phyloP scores from a whole-genome alignment of 495 filamentous ascomycete genomes.

The Hypoxylon intermedium region DNA sequence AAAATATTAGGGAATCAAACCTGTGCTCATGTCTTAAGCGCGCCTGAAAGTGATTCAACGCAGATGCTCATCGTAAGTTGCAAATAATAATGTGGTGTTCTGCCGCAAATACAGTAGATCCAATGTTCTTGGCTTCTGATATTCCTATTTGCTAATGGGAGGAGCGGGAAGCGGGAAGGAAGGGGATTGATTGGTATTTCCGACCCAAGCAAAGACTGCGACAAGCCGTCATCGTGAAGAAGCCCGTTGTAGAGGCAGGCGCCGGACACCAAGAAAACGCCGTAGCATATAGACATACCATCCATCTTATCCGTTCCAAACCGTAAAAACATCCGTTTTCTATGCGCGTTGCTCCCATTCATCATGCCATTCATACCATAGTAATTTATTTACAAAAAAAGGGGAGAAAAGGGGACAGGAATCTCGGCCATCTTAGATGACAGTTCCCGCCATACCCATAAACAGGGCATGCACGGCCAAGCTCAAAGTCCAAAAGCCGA shows the following conservation, averaged over 20 bases:
- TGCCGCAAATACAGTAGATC: background rate
- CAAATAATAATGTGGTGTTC: background rate
- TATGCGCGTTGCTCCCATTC: background rate
- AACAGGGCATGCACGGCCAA: conserved; percentile 92
- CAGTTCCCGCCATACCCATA: conserved; percentile 89
- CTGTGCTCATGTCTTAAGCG: background rate
- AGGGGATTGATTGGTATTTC: too few relatives aligned
- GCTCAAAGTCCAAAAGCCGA: conserved; percentile 93
- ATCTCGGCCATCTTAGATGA: conserved; percentile 53
- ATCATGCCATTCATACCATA: background rate
- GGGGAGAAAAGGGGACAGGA: background rate
- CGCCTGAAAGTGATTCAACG: background rate
- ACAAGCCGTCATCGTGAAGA: background rate
- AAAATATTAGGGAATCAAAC: too few relatives aligned
- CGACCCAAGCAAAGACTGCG: conserved; percentile 12
- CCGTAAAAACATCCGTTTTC: conserved; percentile 9
- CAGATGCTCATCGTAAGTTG: too few relatives aligned
- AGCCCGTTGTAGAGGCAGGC: background rate
- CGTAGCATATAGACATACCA: background rate
- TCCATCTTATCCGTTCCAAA: background rate
- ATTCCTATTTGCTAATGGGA: conserved; percentile 28
- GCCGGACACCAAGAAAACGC: conserved; percentile 11
- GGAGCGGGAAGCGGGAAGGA: too few relatives aligned
- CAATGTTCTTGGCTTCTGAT: background rate
- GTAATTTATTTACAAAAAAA: conserved; percentile 13